A percentile compares a stretch with the other conserved stretches of the same genome.
These are phyloP conservation scores for Esteya vermicola DNA, from an alignment of 2,329 filamentous ascomycete species.

Conservation along the genomic window DNA sequence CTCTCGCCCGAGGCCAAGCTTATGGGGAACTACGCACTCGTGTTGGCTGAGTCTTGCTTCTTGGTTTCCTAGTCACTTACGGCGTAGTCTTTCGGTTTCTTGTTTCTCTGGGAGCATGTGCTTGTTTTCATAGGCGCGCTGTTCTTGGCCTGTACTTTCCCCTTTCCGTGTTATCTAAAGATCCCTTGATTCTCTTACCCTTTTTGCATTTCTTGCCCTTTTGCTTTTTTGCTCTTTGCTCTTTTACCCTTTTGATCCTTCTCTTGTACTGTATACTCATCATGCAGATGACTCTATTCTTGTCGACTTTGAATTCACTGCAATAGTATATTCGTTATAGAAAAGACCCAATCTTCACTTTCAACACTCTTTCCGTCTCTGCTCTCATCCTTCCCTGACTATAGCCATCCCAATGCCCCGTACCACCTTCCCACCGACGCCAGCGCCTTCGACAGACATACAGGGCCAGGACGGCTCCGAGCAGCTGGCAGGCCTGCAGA, in stretches of 20 bases:
- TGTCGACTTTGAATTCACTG: not conserved
- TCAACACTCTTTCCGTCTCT: not conserved
- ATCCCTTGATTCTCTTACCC: not conserved
- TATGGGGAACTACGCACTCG: not conserved
- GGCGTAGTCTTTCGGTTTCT: not conserved
- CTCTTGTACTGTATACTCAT: not conserved
- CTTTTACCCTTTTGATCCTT: not conserved
- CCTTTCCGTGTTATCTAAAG: not conserved
- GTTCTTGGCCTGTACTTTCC: not conserved
- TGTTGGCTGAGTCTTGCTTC: not conserved
- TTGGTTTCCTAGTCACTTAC: not conserved
- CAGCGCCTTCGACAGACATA: slow-evolving; percentile 68
- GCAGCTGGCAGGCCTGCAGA: slow-evolving; percentile 46
- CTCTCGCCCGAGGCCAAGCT: not conserved
- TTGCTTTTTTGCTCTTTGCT: not conserved
- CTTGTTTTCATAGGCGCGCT: no score
- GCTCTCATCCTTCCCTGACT: no score
- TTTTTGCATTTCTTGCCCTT: not conserved
- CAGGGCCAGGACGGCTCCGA: slow-evolving; percentile 53
- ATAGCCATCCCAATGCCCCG: slow-evolving; percentile 55
- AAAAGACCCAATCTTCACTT: not conserved
- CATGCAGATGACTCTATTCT: not conserved
- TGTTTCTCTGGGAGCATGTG: no score
- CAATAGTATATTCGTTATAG: not conserved
- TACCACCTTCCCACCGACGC: slow-evolving; percentile 55